phyloP scores from a whole-genome alignment of 768 basidiomycete genomes.

The Leccinum rimulosum region DNA sequence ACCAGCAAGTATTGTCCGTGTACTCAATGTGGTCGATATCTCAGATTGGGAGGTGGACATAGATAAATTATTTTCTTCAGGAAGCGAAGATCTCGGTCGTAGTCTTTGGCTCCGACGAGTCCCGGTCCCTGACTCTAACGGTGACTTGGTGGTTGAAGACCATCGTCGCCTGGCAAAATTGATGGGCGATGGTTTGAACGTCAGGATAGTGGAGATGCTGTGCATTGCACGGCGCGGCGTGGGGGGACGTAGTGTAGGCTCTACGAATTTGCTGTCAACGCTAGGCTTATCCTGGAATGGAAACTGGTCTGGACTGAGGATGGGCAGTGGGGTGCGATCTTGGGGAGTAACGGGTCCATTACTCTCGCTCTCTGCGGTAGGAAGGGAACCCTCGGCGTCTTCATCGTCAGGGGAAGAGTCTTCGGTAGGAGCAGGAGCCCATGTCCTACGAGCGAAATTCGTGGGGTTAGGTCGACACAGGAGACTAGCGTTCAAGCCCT shows the following conservation, averaged over 20 bases:
- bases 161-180: slow-evolving; percentile 62
- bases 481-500: slow-evolving; percentile 42
- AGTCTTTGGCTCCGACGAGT: slow-evolving; percentile 36
- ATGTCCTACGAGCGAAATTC: slow-evolving; percentile 55
- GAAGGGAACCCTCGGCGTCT: slow-evolving; percentile 32
- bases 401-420: slow-evolving; percentile 35
- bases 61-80: slow-evolving; percentile 32
- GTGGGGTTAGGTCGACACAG: slow-evolving; percentile 60
- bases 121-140: slow-evolving; percentile 32
- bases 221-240: slow-evolving; percentile 22
- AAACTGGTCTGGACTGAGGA: slow-evolving; percentile 33
- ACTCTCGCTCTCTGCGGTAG: slow-evolving; percentile 46
- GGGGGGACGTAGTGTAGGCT: slow-evolving; percentile 20
- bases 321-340: slow-evolving; percentile 44
- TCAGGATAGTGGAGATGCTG: slow-evolving; percentile 41
- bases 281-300: slow-evolving; percentile 18
- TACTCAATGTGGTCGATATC: slow-evolving; percentile 26
- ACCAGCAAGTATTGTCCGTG: slow-evolving; percentile 31
- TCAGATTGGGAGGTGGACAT: slow-evolving; percentile 26
- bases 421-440: slow-evolving; percentile 43
- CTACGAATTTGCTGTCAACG: slow-evolving; percentile 23
- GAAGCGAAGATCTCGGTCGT: slow-evolving; percentile 30
- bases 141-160: slow-evolving; percentile 42
- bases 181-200: slow-evolving; percentile 62
- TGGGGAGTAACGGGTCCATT: slow-evolving; percentile 57